phyloP scores from a whole-genome alignment of 2,329 filamentous ascomycete genomes.

The Monosporascus sp. region DNA sequence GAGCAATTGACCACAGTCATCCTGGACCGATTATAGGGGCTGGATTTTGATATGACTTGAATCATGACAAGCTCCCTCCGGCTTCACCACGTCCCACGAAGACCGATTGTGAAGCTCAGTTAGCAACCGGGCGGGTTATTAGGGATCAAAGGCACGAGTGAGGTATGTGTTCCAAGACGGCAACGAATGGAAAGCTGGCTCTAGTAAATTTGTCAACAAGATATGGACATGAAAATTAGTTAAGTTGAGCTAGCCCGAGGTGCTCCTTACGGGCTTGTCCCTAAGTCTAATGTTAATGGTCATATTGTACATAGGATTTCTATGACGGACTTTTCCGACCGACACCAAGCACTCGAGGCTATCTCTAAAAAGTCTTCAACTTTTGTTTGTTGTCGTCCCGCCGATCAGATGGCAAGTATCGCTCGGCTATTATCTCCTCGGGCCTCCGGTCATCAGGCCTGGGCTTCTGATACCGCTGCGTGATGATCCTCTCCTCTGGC shows the following conservation, averaged over 20 bases:
- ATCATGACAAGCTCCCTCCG: too few relatives aligned
- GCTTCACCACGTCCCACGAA: too few relatives aligned
- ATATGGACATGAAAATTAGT: background rate
- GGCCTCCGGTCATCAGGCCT: slow-evolving; percentile 35
- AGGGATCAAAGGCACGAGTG: too few relatives aligned
- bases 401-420: slow-evolving; percentile 25
- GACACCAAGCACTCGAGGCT: background rate
- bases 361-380: slow-evolving; percentile 30
- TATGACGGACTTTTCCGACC: background rate
- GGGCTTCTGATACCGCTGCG: slow-evolving; percentile 43
- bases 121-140: too few relatives aligned
- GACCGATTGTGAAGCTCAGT: too few relatives aligned
- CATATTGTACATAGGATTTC: background rate
- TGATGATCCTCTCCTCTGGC: slow-evolving; percentile 47
- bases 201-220: background rate
- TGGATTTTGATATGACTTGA: too few relatives aligned
- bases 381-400: slow-evolving; percentile 32
- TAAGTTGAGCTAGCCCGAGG: background rate
- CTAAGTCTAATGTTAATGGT: background rate
- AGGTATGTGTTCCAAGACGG: too few relatives aligned
- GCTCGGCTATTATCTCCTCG: slow-evolving; percentile 29
- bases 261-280: background rate
- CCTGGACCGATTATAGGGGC: too few relatives aligned
- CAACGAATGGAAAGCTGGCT: too few relatives aligned
- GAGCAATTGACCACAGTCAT: too few relatives aligned